Percentiles rank a stretch among this genome's conserved stretches.
Evolutionary conservation across 441 rosid species (phyloP).

Genomic region (Dalechampia spathulata): DNA sequence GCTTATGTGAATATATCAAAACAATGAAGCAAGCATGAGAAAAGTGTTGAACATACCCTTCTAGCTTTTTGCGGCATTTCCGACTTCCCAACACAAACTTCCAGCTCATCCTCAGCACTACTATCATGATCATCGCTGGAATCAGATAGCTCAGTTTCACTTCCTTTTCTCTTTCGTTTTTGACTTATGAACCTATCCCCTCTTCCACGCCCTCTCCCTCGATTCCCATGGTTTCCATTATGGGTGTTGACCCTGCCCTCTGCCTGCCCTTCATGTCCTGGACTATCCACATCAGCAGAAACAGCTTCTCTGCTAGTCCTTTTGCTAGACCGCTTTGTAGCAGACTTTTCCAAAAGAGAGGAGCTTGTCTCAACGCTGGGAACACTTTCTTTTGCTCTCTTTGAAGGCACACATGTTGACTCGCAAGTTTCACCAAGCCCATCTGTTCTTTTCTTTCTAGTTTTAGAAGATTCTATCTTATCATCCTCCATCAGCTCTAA

Average conservation of each 20-base stretch:
- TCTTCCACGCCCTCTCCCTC: constrained; percentile 22
- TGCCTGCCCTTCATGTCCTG: constrained; percentile 10
- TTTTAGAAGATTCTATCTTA: constrained; percentile 30
- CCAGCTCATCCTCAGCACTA: constrained; percentile 25
- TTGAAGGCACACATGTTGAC: constrained; percentile 27
- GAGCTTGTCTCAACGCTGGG: constrained; percentile 22
- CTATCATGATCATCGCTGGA: constrained; percentile 35
- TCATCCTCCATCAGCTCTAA: constrained; percentile 37
- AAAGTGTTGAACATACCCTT: constrained; percentile 42
- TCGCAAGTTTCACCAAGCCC: constrained; percentile 25
- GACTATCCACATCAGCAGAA: constrained; percentile 20
- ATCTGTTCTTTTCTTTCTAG: constrained; percentile 33
- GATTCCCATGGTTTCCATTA: constrained; percentile 25
- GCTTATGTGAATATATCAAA: constrained; percentile 2
- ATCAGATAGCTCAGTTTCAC: constrained; percentile 37
- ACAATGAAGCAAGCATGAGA: not conserved
- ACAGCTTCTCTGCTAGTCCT: constrained; percentile 18
- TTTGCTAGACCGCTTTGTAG: constrained; percentile 31
- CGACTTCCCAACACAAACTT: constrained; percentile 21
- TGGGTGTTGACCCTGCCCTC: constrained; percentile 10
- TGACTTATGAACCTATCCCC: too few relatives aligned
- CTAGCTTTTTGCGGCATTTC: constrained; percentile 34
- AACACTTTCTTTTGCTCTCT: constrained; percentile 21
- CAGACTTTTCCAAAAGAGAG: constrained; percentile 27
- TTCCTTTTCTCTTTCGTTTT: constrained; percentile 35